Percentiles rank a stretch among this genome's conserved stretches.
These are phyloP conservation scores for Pulveroboletus sp. DNA, from an alignment of 768 basidiomycete genomes.

Conservation along the genomic window DNA sequence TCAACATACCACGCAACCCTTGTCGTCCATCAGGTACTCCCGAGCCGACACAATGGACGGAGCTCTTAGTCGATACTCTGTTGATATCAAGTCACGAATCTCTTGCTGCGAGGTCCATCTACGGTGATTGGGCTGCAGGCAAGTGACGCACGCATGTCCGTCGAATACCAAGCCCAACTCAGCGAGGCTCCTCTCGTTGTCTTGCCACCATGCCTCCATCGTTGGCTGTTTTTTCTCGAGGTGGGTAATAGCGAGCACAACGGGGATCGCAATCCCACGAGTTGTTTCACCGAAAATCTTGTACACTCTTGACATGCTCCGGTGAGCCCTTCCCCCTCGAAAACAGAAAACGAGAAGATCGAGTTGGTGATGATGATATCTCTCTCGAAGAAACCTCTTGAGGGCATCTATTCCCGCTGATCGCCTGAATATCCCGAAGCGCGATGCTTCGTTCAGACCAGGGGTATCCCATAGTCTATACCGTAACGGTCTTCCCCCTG, in stretches of 20 bases:
- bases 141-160: constrained; percentile 30
- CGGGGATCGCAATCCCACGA: constrained; percentile 33
- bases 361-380: constrained; percentile 18
- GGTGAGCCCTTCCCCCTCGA: constrained; percentile 16
- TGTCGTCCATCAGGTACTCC: constrained; percentile 5
- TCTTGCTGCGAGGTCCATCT: constrained; percentile 16
- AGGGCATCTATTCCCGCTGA: not conserved
- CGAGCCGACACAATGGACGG: not conserved
- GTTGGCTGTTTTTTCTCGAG: constrained; percentile 30
- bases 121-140: constrained; percentile 13
- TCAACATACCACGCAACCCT: constrained; percentile 24
- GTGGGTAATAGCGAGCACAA: constrained; percentile 37
- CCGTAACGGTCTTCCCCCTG: constrained; percentile 2
- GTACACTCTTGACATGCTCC: constrained; percentile 15
- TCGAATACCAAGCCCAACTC: constrained; percentile 22
- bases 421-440: constrained; percentile 9
- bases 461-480: constrained; percentile 34
- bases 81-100: constrained; percentile 11
- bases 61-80: constrained; percentile 1
- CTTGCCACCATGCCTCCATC: constrained; percentile 35
- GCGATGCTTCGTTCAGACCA: constrained; percentile 20
- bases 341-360: constrained; percentile 25
- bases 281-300: constrained; percentile 29
- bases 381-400: constrained; percentile 32
- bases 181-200: constrained; percentile 20